Base-by-base conservation (phyloP, 2,329 filamentous ascomycete species). In the Verticillium nubilum region DNA sequence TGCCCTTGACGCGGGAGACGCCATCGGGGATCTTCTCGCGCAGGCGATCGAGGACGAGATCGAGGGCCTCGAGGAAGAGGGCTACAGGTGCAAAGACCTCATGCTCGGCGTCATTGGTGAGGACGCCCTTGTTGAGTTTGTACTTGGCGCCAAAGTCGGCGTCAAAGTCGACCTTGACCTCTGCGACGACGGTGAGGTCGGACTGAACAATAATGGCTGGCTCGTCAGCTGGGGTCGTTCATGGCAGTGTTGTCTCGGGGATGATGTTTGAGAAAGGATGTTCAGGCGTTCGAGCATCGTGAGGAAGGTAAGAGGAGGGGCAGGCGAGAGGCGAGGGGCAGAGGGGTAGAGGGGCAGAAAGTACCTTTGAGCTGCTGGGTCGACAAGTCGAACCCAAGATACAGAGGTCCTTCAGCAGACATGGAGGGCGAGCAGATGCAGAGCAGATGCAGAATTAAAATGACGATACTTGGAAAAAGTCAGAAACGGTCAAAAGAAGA, bases 131-230 rank as follows among this genome's bases (percentile, higher is more conserved):
- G 63, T 84, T 84, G 72, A 97, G 87, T 69, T 86, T 84, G 82
- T 97, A 92, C 68, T 87, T 85, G 61, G 76, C 71, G 60, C 75
- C 79, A 57, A 91, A 87, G 75, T 98, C 93, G 65, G 84, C 88
- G 74, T 98, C 95, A 69, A 99, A 98, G 75, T 97, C 93, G 72
- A 96, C 93, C 73, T 96, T 97, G 69, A 92, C 91, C 74, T 96
- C 86, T 66, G 91, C 85, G 17, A 90, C 79, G 56, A 95, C 88
- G 67, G 89, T 89, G 64, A 98, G 86, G 66, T 92, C 84, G 4
- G 92, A 91, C 59, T 88, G 86, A 65, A 98, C 90, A 57, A 95
- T 89, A 65, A 98, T 88, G 66, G 87, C 90, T 94, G 67, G 4
- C 7, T 53, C 50, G 61, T 62, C 37, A 63, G 58, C 17, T 27